A percentile compares a stretch with the other conserved stretches of the same genome.
phyloP scores from a whole-genome alignment of 2,329 filamentous ascomycete species.

The Trichoderma atrobrunneum region DNA sequence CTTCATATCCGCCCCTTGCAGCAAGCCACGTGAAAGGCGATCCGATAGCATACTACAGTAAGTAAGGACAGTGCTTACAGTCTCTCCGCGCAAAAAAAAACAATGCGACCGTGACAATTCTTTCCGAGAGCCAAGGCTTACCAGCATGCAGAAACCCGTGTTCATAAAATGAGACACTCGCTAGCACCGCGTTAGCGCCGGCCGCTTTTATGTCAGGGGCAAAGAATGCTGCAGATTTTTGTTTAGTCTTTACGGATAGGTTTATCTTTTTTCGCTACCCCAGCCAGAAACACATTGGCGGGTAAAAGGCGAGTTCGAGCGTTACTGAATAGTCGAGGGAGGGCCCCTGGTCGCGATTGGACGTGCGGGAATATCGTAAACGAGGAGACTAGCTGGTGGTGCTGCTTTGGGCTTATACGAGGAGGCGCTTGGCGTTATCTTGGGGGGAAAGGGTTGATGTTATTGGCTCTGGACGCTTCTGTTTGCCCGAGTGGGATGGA shows the following conservation, averaged over 20 bases:
- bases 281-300: neutral
- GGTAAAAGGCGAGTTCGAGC: neutral
- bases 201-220: neutral
- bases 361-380: neutral
- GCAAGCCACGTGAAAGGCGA: conserved; percentile 5
- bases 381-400: neutral
- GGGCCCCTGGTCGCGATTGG: neutral
- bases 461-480: neutral
- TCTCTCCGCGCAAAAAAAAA: neutral
- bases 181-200: conserved; percentile 8
- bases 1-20: conserved; percentile 8
- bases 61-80: neutral
- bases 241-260: neutral
- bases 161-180: conserved; percentile 10
- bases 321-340: neutral
- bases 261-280: neutral
- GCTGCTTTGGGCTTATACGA: neutral
- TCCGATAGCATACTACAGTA: neutral
- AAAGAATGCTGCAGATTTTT: neutral
- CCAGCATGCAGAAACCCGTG: neutral
- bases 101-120: neutral
- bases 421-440: neutral
- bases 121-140: neutral
- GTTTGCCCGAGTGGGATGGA: neutral
- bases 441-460: neutral